Base-by-base conservation (phyloP, 2,329 filamentous ascomycete genomes). In the Ascochyta clinopodiicola region DNA sequence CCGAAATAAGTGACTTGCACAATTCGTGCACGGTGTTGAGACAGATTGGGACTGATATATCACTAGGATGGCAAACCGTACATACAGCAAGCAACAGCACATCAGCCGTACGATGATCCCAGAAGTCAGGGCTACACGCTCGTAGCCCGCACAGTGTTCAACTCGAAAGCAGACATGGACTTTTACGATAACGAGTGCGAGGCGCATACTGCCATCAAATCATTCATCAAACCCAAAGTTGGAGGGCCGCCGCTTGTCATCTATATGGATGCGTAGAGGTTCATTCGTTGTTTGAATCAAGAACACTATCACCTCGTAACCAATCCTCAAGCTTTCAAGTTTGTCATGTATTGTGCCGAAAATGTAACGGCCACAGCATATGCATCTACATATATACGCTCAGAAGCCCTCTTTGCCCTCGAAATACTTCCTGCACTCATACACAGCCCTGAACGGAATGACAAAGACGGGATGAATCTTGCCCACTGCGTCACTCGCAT, bases 401-500 rank as follows among this genome's bases (percentile, higher is more conserved):
- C 77, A 87, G 64, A 88, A 86, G 12, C 83, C 81, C 49, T 78
- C 76, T 71, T 85, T 86, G 36, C 78, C 77, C 61, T 81, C 79
- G 75, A 88, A 93, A 77, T 90, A 90, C 57, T 77, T 77, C 73
- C 85, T 84, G 63, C 88, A 86, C 31, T 80, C 80, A 65, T 88
- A 84, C 49, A 88, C 89, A 48, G 83, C 83, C 59, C 84, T 81
- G 75, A 89, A 86, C 4, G 92, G 90, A 62, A 97, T 88, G 59
- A 91, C 89, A 77, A 91, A 97, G 24, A 97, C 84, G 2, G 94
- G 94, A 76, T 97, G 92, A 35, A 91, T 83, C 15, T 88, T 80
- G 46, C 79, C 80, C 46, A 96, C 82, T 36, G 86, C 80, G 78
- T 96, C 91, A 54, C 81, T 78, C 66, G 89, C 84, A 56, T 91